Conservation (phyloP, 2,329 filamentous ascomycete species). For the Eurotiales sp. region DNA sequence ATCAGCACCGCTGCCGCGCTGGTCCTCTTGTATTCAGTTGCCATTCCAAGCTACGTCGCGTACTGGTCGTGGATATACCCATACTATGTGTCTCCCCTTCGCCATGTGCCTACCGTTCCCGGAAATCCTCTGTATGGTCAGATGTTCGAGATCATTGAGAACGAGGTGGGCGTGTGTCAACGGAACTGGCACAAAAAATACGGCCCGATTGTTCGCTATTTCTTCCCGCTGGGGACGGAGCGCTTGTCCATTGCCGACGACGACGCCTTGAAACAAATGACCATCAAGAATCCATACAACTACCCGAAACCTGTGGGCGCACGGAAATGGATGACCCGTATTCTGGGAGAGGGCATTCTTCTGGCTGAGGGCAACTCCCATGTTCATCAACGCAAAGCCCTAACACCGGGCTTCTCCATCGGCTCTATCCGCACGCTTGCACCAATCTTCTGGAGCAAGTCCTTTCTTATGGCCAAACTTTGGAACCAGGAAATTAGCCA, state of each 20-base stretch:
- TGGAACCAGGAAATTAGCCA: slow-evolving; percentile 35
- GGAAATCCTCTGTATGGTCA: slow-evolving; percentile 44
- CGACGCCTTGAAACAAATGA: slow-evolving; percentile 44
- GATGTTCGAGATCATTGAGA: slow-evolving; percentile 40
- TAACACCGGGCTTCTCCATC: slow-evolving; percentile 38
- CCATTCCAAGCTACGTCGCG: slow-evolving; percentile 17
- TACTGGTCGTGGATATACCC: slow-evolving; percentile 36
- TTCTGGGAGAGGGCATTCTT: slow-evolving; percentile 44
- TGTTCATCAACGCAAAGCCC: slow-evolving; percentile 38
- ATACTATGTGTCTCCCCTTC: slow-evolving; percentile 40
- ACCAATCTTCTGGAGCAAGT: slow-evolving; percentile 42
- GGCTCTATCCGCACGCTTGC: slow-evolving; percentile 36
- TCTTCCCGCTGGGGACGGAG: slow-evolving; percentile 46
- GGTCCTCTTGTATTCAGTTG: slow-evolving; percentile 15
- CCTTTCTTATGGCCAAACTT: slow-evolving; percentile 41
- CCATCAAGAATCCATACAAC: slow-evolving; percentile 41
- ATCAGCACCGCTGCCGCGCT: slow-evolving; percentile 13
- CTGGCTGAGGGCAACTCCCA: slow-evolving; percentile 44
- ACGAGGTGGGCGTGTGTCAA: slow-evolving; percentile 42
- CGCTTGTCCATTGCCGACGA: slow-evolving; percentile 44
- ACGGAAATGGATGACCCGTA: slow-evolving; percentile 42
- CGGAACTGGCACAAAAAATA: slow-evolving; percentile 41
- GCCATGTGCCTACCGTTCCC: slow-evolving; percentile 41
- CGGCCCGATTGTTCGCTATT: slow-evolving; percentile 44
- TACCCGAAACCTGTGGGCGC: slow-evolving; percentile 36